Conservation (phyloP, 108 stramenopile genomes). For the Cyclotella kingstonii region DNA sequence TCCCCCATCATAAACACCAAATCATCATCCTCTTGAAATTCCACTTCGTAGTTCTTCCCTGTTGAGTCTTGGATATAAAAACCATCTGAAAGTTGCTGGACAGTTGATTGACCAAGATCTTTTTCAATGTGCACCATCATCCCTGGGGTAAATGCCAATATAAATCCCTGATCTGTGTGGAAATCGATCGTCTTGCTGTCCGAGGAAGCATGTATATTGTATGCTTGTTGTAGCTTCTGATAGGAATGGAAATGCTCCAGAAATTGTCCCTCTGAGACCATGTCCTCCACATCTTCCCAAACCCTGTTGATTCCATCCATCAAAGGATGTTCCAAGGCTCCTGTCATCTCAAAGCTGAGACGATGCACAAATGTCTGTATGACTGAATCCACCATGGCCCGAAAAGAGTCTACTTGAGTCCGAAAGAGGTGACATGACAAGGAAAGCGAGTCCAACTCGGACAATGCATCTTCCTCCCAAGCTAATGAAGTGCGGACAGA, state of each 20-base stretch:
- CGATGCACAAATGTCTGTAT: background rate
- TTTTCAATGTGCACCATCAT: constrained; percentile 15
- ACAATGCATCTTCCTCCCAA: background rate
- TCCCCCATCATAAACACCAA: constrained; percentile 82
- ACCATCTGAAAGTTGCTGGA: constrained; percentile 36
- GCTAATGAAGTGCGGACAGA: no score
- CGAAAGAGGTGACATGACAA: constrained; percentile 2
- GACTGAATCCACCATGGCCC: background rate
- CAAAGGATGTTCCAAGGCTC: constrained; percentile 21
- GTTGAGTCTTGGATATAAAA: constrained; percentile 40
- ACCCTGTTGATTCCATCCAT: background rate
- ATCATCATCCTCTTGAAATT: constrained; percentile 56
- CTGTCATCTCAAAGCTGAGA: constrained; percentile 10
- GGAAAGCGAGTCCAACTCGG: background rate
- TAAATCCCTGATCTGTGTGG: constrained; percentile 79
- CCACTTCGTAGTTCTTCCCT: constrained; percentile 32
- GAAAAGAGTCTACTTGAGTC: background rate
- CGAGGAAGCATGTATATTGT: no score
- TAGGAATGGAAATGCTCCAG: constrained; percentile 88
- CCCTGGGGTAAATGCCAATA: constrained; percentile 78
- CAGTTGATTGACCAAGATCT: background rate
- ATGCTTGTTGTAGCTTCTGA: constrained; percentile 16
- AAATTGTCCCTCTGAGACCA: constrained; percentile 64
- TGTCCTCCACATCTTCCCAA: constrained; percentile 34
- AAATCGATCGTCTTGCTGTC: constrained; percentile 54